Percentiles rank a stretch among this genome's conserved stretches.
Evolutionary conservation across 2,329 filamentous ascomycete species (phyloP).

Genomic region (Fusarium robinianum): DNA sequence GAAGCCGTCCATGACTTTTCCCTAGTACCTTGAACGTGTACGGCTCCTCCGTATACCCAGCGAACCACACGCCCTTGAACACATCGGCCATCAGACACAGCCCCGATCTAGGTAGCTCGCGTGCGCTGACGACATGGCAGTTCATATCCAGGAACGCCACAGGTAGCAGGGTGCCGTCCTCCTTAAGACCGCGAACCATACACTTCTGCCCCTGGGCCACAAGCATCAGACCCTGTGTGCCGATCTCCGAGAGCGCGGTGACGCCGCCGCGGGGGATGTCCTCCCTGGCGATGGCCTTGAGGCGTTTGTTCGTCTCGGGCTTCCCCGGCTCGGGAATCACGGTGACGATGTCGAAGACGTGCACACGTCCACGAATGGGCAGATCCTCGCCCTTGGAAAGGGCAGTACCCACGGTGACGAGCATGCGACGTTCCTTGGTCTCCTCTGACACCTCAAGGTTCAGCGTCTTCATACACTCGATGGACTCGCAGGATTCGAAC

Average conservation of each 20-base stretch:
- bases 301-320: constrained; percentile 81
- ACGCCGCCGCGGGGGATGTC: constrained; percentile 91
- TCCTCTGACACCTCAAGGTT: constrained; percentile 89
- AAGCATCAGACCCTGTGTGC: constrained; percentile 84
- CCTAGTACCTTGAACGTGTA: constrained; percentile 94
- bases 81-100: constrained; percentile 88
- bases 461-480: constrained; percentile 82
- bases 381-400: constrained; percentile 89
- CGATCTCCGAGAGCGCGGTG: constrained; percentile 82
- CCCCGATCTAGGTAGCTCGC: constrained; percentile 80
- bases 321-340: constrained; percentile 88
- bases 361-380: constrained; percentile 80
- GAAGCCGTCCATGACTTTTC: constrained; percentile 78
- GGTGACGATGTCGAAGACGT: constrained; percentile 88
- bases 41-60: constrained; percentile 94
- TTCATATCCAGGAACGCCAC: constrained; percentile 99
- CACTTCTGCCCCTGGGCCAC: constrained; percentile 95
- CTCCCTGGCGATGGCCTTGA: constrained; percentile 87
- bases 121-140: constrained; percentile 85
- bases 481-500: constrained; percentile 74
- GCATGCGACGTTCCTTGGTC: constrained; percentile 81
- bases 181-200: constrained; percentile 94
- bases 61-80: constrained; percentile 94
- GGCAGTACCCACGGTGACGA: constrained; percentile 84
- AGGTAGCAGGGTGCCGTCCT: constrained; percentile 88